Evolutionary conservation across 2,329 filamentous ascomycete species (phyloP).

Genomic region (Clonostachys rhizophaga): DNA sequence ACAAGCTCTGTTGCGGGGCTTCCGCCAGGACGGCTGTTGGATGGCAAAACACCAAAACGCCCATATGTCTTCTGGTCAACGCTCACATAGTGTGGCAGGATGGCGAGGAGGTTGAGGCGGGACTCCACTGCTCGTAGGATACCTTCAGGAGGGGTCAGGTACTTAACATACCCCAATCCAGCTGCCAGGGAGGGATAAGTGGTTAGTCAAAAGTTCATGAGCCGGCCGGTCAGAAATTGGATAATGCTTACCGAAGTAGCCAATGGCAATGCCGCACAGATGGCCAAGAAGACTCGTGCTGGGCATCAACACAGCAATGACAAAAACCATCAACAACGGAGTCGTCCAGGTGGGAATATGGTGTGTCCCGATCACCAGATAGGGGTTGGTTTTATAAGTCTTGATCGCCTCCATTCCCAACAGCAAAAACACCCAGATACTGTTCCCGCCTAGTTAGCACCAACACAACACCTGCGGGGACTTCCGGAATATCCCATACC

Average conservation of each 20-base stretch:
- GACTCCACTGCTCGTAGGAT: conserved; percentile 82
- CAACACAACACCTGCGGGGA: neutral
- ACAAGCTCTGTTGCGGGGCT: conserved; percentile 56
- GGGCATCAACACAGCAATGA: conserved; percentile 73
- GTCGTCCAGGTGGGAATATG: conserved; percentile 90
- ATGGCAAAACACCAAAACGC: conserved; percentile 81
- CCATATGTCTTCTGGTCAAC: conserved; percentile 96
- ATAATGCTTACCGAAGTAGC: conserved; percentile 70
- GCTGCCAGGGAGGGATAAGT: conserved; percentile 37
- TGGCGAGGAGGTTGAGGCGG: conserved; percentile 78
- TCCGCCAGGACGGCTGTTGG: conserved; percentile 31
- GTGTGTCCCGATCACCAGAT: conserved; percentile 57
- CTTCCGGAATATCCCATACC: conserved; percentile 40
- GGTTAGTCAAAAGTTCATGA: neutral
- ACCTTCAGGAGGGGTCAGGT: conserved; percentile 86
- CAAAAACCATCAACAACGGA: conserved; percentile 71
- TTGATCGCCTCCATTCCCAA: conserved; percentile 82
- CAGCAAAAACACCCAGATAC: conserved; percentile 89
- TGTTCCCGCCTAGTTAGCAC: conserved; percentile 25
- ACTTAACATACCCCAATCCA: conserved; percentile 83
- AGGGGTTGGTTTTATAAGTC: conserved; percentile 76
- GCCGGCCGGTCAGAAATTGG: neutral
- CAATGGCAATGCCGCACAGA: conserved; percentile 74
- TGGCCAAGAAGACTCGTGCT: conserved; percentile 84
- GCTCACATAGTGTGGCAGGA: conserved; percentile 87